Evolutionary conservation across 2,329 filamentous ascomycete species (phyloP), one percentile per base, ranked within the genome.

Genomic region (Ophiostoma ulmi): DNA sequence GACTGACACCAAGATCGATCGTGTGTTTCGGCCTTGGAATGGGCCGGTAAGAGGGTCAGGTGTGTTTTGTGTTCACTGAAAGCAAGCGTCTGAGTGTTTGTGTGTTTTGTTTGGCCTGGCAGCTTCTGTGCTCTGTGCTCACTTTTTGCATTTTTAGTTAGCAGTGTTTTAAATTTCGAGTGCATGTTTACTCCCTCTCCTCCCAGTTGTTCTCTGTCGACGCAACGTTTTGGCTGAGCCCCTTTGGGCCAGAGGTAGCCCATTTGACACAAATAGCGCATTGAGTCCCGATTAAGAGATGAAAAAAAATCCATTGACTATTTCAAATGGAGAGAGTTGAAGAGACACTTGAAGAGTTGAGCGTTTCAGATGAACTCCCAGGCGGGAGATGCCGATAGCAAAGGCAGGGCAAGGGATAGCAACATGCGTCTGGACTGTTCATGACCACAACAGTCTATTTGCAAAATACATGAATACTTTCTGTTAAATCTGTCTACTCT

Each of bases 231-330:
- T 69, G 20, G 31, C 38, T 41, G 35, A 58, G 44, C 65, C 58
- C 69, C 72, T 31, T 52, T 70, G 41, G 14, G n/a, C 52, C 4
- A 26, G n/a, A 58, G 58, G 58, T 26, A 63, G 58, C 58, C 39
- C 48, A 41, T 68, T 73, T 74, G 73, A 74, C 61, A 74, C 73
- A 70, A 5, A 71, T 58, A 20, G 17, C 71, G 73, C 73, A 17
- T 73, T 72, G 73, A 55, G 71, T 71, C 26, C 26, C 58, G 26
- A 63, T 63, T 35, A 35, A 63, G 22, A 26, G 6, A 55, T n/a
- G n/a, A 26, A 4, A 26, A 4, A 26, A 22, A 31, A 17, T 20
- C 6, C 17, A 20, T 48, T 20, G 17, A 8, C 17, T 48, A 20
- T n/a, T 8, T 48, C 4, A 8, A 58, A 26, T 1, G 44, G 26